Conservation (phyloP, 2,329 filamentous ascomycete species). For the Botrytis paeoniae region DNA sequence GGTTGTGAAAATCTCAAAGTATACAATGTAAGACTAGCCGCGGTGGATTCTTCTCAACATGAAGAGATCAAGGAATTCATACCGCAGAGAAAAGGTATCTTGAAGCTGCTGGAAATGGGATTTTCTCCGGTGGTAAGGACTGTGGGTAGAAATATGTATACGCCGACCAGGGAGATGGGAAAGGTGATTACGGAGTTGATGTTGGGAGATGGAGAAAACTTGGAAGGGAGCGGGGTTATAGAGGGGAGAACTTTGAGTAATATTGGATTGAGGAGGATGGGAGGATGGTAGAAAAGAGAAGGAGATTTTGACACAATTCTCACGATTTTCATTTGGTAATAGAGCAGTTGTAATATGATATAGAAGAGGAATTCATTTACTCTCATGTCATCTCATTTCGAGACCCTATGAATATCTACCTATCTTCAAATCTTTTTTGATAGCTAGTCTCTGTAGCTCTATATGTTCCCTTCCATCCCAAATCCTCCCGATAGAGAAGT, state of each 20-base stretch:
- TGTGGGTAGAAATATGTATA: slow-evolving; percentile 39
- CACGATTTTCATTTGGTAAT: background rate
- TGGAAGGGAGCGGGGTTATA: slow-evolving; percentile 40
- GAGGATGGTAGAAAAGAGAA: slow-evolving; percentile 24
- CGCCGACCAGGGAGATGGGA: slow-evolving; percentile 48
- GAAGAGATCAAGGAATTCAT: slow-evolving; percentile 41
- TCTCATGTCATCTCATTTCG: background rate
- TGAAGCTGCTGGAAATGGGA: slow-evolving; percentile 25
- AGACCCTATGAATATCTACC: background rate
- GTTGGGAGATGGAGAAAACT: slow-evolving; percentile 44
- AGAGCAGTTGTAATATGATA: background rate
- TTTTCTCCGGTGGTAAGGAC: slow-evolving; percentile 31
- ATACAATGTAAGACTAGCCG: slow-evolving; percentile 56
- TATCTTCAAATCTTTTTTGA: background rate
- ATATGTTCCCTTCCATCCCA: too few species aligned
- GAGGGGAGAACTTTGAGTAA: slow-evolving; percentile 40
- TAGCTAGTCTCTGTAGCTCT: background rate
- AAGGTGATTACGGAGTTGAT: slow-evolving; percentile 49
- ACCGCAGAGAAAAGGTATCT: slow-evolving; percentile 32
- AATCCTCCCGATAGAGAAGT: too few species aligned
- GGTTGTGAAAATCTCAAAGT: slow-evolving; percentile 48
- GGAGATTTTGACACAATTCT: background rate
- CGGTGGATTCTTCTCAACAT: slow-evolving; percentile 51
- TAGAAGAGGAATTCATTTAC: background rate
- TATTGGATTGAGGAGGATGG: slow-evolving; percentile 42